phyloP scores from a whole-genome alignment of 495 filamentous ascomycete genomes.

The Cladorrhinum samala region DNA sequence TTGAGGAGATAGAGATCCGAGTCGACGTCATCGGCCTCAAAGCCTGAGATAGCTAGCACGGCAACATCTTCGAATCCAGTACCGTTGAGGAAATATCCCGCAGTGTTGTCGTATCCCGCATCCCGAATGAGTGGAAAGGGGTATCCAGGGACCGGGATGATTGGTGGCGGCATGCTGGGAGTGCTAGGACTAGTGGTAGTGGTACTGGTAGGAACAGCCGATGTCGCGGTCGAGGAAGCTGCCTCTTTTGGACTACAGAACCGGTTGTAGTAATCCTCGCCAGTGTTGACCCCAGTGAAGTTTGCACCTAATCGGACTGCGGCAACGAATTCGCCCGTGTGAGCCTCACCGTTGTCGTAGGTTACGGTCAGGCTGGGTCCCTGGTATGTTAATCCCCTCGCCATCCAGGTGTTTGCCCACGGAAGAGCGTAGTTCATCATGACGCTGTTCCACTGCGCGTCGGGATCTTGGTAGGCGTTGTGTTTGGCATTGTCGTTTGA shows the following conservation, averaged over 20 bases:
- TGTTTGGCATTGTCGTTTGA: background rate
- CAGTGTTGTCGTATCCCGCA: conserved; percentile 16
- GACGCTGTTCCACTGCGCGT: conserved; percentile 28
- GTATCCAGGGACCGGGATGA: conserved; percentile 16
- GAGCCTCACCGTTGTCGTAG: conserved; percentile 18
- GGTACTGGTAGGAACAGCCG: background rate
- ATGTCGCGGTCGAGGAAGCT: background rate
- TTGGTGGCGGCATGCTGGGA: background rate
- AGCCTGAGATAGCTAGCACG: conserved; percentile 25
- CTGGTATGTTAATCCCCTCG: conserved; percentile 9
- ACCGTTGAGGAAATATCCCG: conserved; percentile 35
- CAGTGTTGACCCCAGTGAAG: conserved; percentile 17
- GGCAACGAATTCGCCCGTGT: conserved; percentile 17
- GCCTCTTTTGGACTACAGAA: conserved; percentile 23
- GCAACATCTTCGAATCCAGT: conserved; percentile 37
- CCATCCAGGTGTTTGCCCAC: conserved; percentile 9
- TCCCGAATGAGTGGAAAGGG: conserved; percentile 20
- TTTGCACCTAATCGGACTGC: conserved; percentile 13
- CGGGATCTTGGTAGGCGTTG: conserved; percentile 22
- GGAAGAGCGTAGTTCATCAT: conserved; percentile 16
- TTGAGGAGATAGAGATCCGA: conserved; percentile 18
- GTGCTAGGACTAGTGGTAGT: conserved; percentile 1
- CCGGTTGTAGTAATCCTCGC: conserved; percentile 21
- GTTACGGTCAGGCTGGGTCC: conserved; percentile 21
- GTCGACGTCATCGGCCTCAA: conserved; percentile 13